Percentiles rank a stretch among this genome's conserved stretches.
Evolutionary conservation across 257 asterid species (phyloP).

Genomic region (Penstemon eatonii): DNA sequence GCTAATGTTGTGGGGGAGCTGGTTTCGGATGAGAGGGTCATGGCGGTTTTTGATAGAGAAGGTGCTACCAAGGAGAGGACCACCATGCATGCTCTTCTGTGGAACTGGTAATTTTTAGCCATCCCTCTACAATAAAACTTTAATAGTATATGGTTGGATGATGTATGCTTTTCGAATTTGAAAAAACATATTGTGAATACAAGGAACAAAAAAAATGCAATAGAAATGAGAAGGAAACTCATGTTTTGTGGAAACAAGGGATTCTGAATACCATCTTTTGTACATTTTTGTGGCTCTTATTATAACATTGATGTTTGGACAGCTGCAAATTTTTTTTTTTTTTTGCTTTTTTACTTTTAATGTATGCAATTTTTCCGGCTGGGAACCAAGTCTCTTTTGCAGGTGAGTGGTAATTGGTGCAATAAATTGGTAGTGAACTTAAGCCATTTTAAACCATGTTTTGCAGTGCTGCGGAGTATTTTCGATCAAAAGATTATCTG

Average conservation of each 20-base stretch:
- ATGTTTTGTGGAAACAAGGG: neutral
- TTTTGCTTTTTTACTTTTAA: conserved; percentile 11
- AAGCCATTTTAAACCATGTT: conserved; percentile 21
- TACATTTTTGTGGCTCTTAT: neutral
- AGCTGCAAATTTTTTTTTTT: conserved; percentile 6
- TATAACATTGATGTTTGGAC: conserved; percentile 11
- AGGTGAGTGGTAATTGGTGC: neutral
- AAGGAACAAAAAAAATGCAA: neutral
- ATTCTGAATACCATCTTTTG: neutral
- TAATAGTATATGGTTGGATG: neutral
- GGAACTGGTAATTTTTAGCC: conserved; percentile 80
- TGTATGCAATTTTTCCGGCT: conserved; percentile 3
- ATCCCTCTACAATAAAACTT: conserved; percentile 12
- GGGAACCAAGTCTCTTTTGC: neutral
- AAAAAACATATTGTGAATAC: neutral
- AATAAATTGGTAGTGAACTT: conserved; percentile 15
- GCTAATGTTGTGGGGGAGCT: conserved; percentile 74
- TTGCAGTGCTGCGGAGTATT: conserved; percentile 83
- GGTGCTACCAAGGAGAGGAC: conserved; percentile 79
- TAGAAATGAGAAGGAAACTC: conserved; percentile 14
- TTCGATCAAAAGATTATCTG: conserved; percentile 74
- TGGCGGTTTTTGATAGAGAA: conserved; percentile 67
- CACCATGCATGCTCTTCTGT: conserved; percentile 93
- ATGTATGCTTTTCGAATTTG: conserved; percentile 14
- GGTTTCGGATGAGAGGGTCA: conserved; percentile 91